Conservation (phyloP, 371 early-diverging fungal genomes). For the Lichtheimia ramosa region DNA sequence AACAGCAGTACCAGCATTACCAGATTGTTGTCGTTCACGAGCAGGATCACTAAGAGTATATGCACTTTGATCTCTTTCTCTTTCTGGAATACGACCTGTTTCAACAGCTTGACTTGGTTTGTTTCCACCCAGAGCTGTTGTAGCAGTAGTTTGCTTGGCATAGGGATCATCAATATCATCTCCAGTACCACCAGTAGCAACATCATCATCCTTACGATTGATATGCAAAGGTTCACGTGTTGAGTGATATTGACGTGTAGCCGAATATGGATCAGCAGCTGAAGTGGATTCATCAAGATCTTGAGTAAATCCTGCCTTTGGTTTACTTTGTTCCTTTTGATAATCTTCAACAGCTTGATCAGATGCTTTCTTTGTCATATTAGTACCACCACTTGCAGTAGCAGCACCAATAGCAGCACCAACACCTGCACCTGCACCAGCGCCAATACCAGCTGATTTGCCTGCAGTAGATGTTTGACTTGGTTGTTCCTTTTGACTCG, state of each 20-base stretch:
- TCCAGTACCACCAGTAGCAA: too few relatives aligned
- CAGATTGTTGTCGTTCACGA: too few relatives aligned
- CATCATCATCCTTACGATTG: too few relatives aligned
- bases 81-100: neutral
- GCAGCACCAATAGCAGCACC: neutral
- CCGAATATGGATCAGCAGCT: neutral
- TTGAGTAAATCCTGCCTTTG: neutral
- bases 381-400: neutral
- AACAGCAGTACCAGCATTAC: neutral
- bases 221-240: neutral
- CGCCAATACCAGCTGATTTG: neutral
- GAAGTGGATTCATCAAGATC: neutral
- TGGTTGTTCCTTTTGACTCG: neutral
- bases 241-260: neutral
- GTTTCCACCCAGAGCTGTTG: neutral
- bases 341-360: neutral
- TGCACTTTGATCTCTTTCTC: neutral
- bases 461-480: neutral
- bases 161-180: too few relatives aligned
- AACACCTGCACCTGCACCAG: slow-evolving; percentile 5
- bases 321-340: neutral
- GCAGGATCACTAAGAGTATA: neutral
- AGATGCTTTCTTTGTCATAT: neutral
- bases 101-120: neutral
- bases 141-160: neutral